These are phyloP conservation scores for Fusarium sp. DNA, from an alignment of 2,329 filamentous ascomycete genomes.

Conservation along the genomic window DNA sequence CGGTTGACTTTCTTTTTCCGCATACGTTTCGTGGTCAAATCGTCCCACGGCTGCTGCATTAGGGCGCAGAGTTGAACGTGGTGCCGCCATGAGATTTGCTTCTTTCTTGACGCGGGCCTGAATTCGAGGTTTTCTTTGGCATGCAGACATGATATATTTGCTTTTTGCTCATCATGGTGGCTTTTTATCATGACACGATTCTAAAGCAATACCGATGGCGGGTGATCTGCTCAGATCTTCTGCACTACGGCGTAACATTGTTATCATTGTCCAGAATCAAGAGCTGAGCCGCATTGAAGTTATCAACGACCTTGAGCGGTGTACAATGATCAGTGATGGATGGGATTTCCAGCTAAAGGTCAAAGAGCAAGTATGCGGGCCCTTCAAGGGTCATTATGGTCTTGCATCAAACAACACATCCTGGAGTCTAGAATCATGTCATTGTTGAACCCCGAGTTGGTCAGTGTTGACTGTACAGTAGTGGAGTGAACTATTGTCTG, in stretches of 20 bases:
- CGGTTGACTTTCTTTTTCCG: constrained; percentile 40
- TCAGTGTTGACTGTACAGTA: constrained; percentile 6
- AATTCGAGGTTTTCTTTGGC: constrained; percentile 15
- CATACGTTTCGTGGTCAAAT: constrained; percentile 43
- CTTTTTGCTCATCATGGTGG: constrained; percentile 8
- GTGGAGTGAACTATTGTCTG: constrained; percentile 24
- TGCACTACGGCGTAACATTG: constrained; percentile 29
- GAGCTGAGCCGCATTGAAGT: constrained; percentile 10
- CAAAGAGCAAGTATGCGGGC: neutral
- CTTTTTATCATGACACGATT: constrained; percentile 14
- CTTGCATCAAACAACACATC: constrained; percentile 16
- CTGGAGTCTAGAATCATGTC: constrained; percentile 11
- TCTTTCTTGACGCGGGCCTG: constrained; percentile 24
- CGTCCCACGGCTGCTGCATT: constrained; percentile 41
- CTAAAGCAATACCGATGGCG: neutral
- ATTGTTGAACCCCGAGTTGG: constrained; percentile 17
- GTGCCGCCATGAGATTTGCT: constrained; percentile 29
- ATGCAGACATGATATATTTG: constrained; percentile 7
- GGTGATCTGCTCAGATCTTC: constrained; percentile 15
- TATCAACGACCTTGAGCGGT: constrained; percentile 5
- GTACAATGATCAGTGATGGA: constrained; percentile 27
- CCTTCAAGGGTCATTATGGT: constrained; percentile 12
- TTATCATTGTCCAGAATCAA: constrained; percentile 15
- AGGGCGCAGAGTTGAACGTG: constrained; percentile 26
- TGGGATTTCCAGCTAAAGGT: constrained; percentile 3